Evolutionary conservation across 2,329 filamentous ascomycete species (phyloP), one percentile per base, ranked within the genome.

Genomic region (Periconia macrospinosa): DNA sequence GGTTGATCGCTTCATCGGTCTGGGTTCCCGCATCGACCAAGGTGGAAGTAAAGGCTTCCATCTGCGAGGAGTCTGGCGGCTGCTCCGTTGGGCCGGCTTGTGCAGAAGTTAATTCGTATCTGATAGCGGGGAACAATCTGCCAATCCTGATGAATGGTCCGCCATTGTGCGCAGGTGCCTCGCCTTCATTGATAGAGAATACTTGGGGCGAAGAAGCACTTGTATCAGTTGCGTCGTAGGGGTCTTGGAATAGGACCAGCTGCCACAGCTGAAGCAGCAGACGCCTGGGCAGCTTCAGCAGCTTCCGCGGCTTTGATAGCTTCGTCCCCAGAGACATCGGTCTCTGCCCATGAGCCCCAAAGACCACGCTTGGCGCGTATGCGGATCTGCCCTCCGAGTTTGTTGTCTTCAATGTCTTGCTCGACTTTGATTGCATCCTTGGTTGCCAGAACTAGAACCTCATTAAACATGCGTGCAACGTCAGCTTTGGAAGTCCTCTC

Each of bases 401-500:
- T 68, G 14, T 83, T 83, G 33, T 82, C 68, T 13, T 83, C 57
- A 19, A 87, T 80, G 46, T 84, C 83, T 75, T 99, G 94, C 71
- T 97, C 93, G 23, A 97, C 91, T 76, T 96, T 96, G 77, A 99
- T 90, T 27, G 94, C 94, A 71, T 99, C 94, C 78, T 99, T 99
- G 41, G 94, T 99, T 6, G 93, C 94, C 45, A 99, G 82, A 2
- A 99, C 94, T 20, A 99, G 81, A 51, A 94, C 88, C 77, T 99
- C 94, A 67, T 99, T 99, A 79, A 99, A 99, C 92, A 99, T 97
- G 82, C 97, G 97, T 42, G 94, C 99, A 0, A 94, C 94, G 66
- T 97, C 94, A 9, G 89, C 89, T 74, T 91, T 90, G 61, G 84
- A 91, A 0, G 93, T 93, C 56, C 83, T 84, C 59, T 82, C 78